Evolutionary conservation across 345 rosid species (phyloP), one percentile per base, ranked within the genome.

Genomic region (Moringa oleifera): DNA sequence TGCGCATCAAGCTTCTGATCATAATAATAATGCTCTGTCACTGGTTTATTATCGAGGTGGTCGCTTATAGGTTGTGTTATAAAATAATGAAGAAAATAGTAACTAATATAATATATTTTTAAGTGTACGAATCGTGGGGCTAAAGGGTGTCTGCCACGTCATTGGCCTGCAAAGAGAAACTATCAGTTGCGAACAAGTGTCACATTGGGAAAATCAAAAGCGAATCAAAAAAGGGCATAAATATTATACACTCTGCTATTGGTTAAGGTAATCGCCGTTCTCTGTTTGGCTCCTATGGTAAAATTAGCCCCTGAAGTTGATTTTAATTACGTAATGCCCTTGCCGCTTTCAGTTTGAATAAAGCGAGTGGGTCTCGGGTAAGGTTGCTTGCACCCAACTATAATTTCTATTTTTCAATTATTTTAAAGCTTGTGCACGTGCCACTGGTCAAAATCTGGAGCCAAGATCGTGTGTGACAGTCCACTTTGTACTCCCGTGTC

Each of bases 131-230:
- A 47, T 59, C 62, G 53, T 58, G 53, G 51, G 51, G 13, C 52
- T n/a, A 28, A 66, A 50, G 49, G 22, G 12, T 54, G 68, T 1
- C 20, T 4, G 73, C 72, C 84, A 71, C 81, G 81, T 28, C 23
- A 11, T 0, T 19, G 7, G 63, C 65, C 59, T 23, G 68, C 56
- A 0, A 0, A 17, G 18, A 59, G 55, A 45, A 59, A 71, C 60
- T 15, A 73, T 79, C 65, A 2, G 20, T 60, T 77, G 70, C 22
- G 50, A 72, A 67, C 79, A 73, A 66, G 66, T 69, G 80, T 62
- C 68, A 8, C 59, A 0, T 60, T 8, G 36, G 70, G 59, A 60
- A 22, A 13, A 23, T n/a, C n/a, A n/a, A n/a, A n/a, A n/a, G 53
- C 20, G 23, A n/a, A 31, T 18, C 24, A 61, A 37, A 15, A 52